These are phyloP conservation scores for Suillus lakei DNA, from an alignment of 768 basidiomycete species.

Conservation along the genomic window DNA sequence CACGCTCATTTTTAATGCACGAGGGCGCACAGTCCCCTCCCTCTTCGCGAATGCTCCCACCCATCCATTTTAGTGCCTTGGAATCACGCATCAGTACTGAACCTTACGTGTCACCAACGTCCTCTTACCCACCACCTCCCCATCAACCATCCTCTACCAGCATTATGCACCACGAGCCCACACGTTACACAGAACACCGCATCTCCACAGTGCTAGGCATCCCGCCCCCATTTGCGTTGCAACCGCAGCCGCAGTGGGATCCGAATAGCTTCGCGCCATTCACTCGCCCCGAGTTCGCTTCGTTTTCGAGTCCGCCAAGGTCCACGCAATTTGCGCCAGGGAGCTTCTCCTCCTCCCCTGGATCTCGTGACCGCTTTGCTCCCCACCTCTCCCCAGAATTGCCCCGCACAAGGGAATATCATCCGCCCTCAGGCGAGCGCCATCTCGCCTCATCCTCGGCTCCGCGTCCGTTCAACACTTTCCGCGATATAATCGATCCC, in stretches of 20 bases:
- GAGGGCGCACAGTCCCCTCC: conserved; percentile 25
- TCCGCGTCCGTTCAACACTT: conserved; percentile 18
- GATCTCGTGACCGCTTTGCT: conserved; percentile 20
- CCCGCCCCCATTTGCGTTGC: conserved; percentile 66
- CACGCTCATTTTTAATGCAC: conserved; percentile 16
- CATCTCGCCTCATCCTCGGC: conserved; percentile 8
- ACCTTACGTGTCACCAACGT: conserved; percentile 24
- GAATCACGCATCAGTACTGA: conserved; percentile 21
- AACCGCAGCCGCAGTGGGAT: conserved; percentile 73
- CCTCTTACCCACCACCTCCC: conserved; percentile 39
- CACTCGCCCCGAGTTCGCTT: conserved; percentile 42
- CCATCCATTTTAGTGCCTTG: conserved; percentile 25
- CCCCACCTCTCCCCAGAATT: conserved; percentile 15
- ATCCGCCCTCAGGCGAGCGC: conserved; percentile 20
- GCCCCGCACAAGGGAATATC: conserved; percentile 18
- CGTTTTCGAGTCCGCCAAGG: conserved; percentile 37
- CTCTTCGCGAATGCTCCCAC: conserved; percentile 34
- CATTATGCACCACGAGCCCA: conserved; percentile 23
- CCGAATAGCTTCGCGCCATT: conserved; percentile 42
- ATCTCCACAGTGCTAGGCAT: conserved; percentile 26
- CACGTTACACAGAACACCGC: conserved; percentile 23
- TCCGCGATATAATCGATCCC: conserved; percentile 18
- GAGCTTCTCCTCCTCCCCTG: conserved; percentile 24
- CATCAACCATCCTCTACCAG: conserved; percentile 20
- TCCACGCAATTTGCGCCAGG: conserved; percentile 40